phyloP scores from a whole-genome alignment of 257 asterid species.

The Ligustrum vulgare region DNA sequence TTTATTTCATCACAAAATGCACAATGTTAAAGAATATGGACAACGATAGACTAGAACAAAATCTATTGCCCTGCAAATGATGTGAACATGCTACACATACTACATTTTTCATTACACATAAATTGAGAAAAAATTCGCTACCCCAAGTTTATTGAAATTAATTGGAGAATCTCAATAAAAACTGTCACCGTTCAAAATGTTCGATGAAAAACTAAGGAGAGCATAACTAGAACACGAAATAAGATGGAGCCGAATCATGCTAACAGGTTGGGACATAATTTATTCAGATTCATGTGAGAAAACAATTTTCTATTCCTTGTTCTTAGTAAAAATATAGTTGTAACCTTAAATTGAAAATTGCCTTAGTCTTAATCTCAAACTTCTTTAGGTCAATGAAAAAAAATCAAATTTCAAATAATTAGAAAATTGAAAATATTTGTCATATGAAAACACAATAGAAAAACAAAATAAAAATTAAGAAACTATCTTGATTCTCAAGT shows the following conservation, averaged over 20 bases:
- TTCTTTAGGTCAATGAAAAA: not conserved
- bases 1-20: too few species aligned
- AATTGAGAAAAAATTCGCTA: too few species aligned
- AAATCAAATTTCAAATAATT: not conserved
- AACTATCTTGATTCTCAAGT: too few species aligned
- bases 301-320: not conserved
- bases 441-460: not conserved
- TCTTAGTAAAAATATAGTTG: not conserved
- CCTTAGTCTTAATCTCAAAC: not conserved
- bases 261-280: not conserved
- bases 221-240: not conserved
- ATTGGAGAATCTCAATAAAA: too few species aligned
- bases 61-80: too few species aligned
- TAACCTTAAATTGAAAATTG: not conserved
- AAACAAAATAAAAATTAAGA: not conserved
- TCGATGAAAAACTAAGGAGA: not conserved
- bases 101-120: too few species aligned
- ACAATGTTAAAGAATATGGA: too few species aligned
- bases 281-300: not conserved
- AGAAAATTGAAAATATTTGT: not conserved
- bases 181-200: not conserved
- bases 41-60: too few species aligned
- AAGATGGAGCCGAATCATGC: not conserved
- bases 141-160: too few species aligned
- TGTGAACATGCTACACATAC: too few species aligned